These are phyloP conservation scores for Lasiosphaeria miniovina DNA, from an alignment of 495 filamentous ascomycete species.

Conservation along the genomic window DNA sequence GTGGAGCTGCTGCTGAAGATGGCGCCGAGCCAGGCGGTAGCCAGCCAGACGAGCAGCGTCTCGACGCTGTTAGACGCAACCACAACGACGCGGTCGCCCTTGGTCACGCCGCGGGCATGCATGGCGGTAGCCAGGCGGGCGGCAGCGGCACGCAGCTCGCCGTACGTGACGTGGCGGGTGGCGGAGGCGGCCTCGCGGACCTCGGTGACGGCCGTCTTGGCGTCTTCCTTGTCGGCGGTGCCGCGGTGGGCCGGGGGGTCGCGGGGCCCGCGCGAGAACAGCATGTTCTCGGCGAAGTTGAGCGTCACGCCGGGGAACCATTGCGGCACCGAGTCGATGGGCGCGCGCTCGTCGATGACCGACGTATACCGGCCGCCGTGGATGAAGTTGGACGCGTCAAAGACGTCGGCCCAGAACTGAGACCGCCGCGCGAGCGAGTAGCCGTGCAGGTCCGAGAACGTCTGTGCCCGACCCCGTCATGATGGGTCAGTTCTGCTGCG, in stretches of 20 bases:
- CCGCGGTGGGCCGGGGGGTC: slow-evolving; percentile 31
- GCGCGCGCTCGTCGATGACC: slow-evolving; percentile 64
- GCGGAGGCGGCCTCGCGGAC: slow-evolving; percentile 65
- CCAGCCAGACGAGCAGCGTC: slow-evolving; percentile 64
- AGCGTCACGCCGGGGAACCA: slow-evolving; percentile 66
- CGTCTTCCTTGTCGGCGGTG: slow-evolving; percentile 62
- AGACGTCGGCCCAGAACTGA: slow-evolving; percentile 65
- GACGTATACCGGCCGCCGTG: slow-evolving; percentile 54
- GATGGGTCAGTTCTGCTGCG: not conserved
- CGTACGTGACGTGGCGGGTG: slow-evolving; percentile 59
- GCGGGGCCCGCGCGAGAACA: slow-evolving; percentile 43
- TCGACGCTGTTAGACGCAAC: slow-evolving; percentile 73
- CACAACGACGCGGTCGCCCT: slow-evolving; percentile 69
- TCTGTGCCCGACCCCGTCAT: slow-evolving; percentile 31
- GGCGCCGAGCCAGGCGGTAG: slow-evolving; percentile 61
- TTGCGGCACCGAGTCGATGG: slow-evolving; percentile 64
- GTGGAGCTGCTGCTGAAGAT: slow-evolving; percentile 71
- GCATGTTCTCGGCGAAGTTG: slow-evolving; percentile 65
- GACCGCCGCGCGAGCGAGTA: slow-evolving; percentile 60
- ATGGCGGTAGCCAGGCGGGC: slow-evolving; percentile 60
- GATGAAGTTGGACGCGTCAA: slow-evolving; percentile 57
- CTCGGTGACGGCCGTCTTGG: slow-evolving; percentile 65
- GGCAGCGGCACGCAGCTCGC: slow-evolving; percentile 54
- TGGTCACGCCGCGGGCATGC: slow-evolving; percentile 56
- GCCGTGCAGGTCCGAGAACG: slow-evolving; percentile 61